Conservation (phyloP, 441 rosid species). For the Populus hybrid region DNA sequence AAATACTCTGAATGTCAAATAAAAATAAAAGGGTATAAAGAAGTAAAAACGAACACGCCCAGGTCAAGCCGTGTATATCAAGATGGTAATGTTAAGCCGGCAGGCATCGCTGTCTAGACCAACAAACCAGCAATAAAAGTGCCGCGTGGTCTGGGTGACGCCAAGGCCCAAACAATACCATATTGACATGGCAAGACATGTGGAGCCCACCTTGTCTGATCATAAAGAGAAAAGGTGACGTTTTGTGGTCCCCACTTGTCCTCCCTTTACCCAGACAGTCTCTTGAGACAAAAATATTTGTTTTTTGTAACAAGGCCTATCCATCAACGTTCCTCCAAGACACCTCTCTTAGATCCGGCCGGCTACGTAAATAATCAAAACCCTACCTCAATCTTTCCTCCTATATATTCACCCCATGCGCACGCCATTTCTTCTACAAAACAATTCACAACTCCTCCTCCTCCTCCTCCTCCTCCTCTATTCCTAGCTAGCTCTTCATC, state of each 20-base stretch:
- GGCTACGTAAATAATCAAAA: conserved; percentile 4
- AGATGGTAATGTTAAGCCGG: conserved; percentile 27
- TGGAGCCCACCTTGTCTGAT: conserved; percentile 44
- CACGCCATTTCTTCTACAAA: not conserved
- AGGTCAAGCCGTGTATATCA: not conserved
- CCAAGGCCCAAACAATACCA: conserved; percentile 18
- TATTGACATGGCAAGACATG: conserved; percentile 55
- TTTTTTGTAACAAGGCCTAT: not conserved
- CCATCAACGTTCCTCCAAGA: conserved; percentile 3
- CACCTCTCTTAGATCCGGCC: not conserved
- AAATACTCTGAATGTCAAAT: too few relatives aligned
- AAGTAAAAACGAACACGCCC: not conserved
- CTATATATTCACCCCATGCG: conserved; percentile 6
- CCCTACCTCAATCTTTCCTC: not conserved
- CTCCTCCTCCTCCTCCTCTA: too few relatives aligned
- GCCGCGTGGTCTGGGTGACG: conserved; percentile 47
- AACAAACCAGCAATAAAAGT: conserved; percentile 24
- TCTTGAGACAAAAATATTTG: conserved; percentile 7
- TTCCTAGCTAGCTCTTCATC: not conserved
- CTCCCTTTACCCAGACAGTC: conserved; percentile 16
- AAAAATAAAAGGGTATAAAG: too few relatives aligned
- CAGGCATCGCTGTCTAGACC: conserved; percentile 36
- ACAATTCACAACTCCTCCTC: not conserved
- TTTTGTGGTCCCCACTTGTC: conserved; percentile 46
- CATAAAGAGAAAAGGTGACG: conserved; percentile 19